A percentile compares a stretch with the other conserved stretches of the same genome.
These are phyloP conservation scores for Grigorovia jiainica DNA, from an alignment of 805 yeast genomes.

Conservation along the genomic window DNA sequence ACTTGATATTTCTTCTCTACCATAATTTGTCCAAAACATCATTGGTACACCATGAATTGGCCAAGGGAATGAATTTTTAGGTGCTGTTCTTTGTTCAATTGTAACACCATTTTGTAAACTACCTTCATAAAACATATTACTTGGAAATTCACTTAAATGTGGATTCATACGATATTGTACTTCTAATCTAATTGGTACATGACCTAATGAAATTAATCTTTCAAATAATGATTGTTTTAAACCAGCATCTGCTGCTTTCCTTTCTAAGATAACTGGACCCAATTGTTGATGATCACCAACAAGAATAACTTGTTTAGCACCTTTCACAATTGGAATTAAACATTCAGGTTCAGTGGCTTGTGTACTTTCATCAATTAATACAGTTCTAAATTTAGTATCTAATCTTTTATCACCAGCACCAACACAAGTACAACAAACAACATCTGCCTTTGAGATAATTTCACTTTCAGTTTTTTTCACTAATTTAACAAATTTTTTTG, in stretches of 20 bases:
- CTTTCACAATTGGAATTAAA: slow-evolving; percentile 79
- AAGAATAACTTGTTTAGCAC: slow-evolving; percentile 78
- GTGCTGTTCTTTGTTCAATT: slow-evolving; percentile 52
- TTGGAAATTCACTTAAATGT: slow-evolving; percentile 72
- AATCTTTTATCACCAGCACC: slow-evolving; percentile 80
- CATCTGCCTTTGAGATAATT: slow-evolving; percentile 52
- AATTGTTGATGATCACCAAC: slow-evolving; percentile 96
- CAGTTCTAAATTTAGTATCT: slow-evolving; percentile 56
- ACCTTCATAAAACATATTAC: slow-evolving; percentile 90
- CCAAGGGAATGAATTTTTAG: slow-evolving; percentile 74
- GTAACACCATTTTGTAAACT: slow-evolving; percentile 87
- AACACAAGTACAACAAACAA: slow-evolving; percentile 84
- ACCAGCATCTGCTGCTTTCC: slow-evolving; percentile 79
- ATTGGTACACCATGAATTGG: slow-evolving; percentile 76
- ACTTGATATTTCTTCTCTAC: slow-evolving; percentile 79
- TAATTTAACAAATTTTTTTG: slow-evolving; percentile 34
- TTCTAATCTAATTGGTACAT: slow-evolving; percentile 74
- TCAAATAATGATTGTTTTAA: slow-evolving; percentile 81
- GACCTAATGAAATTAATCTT: slow-evolving; percentile 72
- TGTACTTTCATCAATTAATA: slow-evolving; percentile 84
- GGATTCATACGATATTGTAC: slow-evolving; percentile 97
- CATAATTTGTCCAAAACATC: slow-evolving; percentile 91
- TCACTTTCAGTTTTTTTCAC: slow-evolving; percentile 40
- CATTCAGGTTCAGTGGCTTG: slow-evolving; percentile 93
- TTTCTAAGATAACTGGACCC: slow-evolving; percentile 82